Percentiles rank a stretch among this genome's conserved stretches.
Evolutionary conservation across 2,329 filamentous ascomycete species (phyloP).

Genomic region (Ophiocordyceps australis): DNA sequence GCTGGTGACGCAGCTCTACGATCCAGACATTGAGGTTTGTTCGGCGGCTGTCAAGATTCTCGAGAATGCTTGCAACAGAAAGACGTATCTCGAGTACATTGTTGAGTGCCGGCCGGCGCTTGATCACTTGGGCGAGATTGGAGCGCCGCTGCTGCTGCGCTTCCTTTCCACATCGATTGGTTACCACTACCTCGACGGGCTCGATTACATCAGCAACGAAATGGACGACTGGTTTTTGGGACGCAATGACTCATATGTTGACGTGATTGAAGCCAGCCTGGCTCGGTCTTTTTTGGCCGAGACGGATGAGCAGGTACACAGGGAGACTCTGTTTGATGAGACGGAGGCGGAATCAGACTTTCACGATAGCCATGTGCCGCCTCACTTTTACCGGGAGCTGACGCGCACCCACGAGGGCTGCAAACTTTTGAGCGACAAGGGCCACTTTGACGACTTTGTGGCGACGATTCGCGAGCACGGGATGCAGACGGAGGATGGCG

Average conservation of each 20-base stretch:
- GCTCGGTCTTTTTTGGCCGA: conserved; percentile 66
- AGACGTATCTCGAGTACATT: conserved; percentile 81
- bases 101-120: conserved; percentile 89
- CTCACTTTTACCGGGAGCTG: conserved; percentile 92
- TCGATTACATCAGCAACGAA: conserved; percentile 97
- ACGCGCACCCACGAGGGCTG: conserved; percentile 88
- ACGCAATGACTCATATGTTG: conserved; percentile 90
- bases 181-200: conserved; percentile 88
- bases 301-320: conserved; percentile 36
- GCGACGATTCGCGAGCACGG: conserved; percentile 75
- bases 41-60: conserved; percentile 92
- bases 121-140: conserved; percentile 92
- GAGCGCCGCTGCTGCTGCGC: conserved; percentile 75
- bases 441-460: conserved; percentile 89
- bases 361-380: conserved; percentile 59
- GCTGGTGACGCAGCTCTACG: conserved; percentile 95
- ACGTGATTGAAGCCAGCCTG: conserved; percentile 86
- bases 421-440: conserved; percentile 74
- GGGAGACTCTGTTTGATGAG: conserved; percentile 39
- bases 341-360: conserved; percentile 35
- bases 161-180: conserved; percentile 93
- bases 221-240: conserved; percentile 99
- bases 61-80: conserved; percentile 91
- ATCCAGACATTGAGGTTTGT: conserved; percentile 92
- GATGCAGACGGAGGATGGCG: conserved; percentile 67